Evolutionary conservation across 371 early-diverging fungal species (phyloP).

Genomic region (Apophysomyces variabilis): DNA sequence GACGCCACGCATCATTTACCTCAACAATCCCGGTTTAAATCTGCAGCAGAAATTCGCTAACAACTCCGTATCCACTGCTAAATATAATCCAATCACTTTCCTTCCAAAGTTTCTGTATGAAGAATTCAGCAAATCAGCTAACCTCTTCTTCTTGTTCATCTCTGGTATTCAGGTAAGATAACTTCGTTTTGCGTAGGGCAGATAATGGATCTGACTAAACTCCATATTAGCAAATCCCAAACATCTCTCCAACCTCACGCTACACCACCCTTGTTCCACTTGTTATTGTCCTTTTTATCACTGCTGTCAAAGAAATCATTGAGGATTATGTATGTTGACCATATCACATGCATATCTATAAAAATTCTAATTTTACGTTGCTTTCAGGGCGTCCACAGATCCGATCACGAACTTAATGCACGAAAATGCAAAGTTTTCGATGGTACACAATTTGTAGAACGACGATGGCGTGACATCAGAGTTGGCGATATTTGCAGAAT

Average conservation of each 20-base stretch:
- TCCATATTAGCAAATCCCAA: conserved; percentile 72
- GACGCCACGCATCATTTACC: conserved; percentile 75
- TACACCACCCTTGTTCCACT: conserved; percentile 95
- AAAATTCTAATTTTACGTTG: neutral
- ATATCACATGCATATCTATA: neutral
- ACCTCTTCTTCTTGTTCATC: conserved; percentile 93
- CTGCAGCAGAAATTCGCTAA: conserved; percentile 73
- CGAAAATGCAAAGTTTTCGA: conserved; percentile 71
- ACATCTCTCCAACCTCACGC: conserved; percentile 83
- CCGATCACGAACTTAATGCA: conserved; percentile 80
- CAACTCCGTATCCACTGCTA: conserved; percentile 87
- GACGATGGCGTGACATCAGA: conserved; percentile 76
- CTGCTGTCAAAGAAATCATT: conserved; percentile 95
- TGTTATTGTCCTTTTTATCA: conserved; percentile 84
- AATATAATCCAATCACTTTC: conserved; percentile 89
- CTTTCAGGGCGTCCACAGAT: conserved; percentile 61
- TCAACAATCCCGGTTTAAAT: conserved; percentile 80
- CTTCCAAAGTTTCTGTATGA: conserved; percentile 91
- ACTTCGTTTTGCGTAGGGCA: neutral
- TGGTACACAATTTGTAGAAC: conserved; percentile 66
- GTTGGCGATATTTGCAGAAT: conserved; percentile 94
- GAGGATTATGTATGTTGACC: conserved; percentile 83
- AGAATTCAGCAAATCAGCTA: conserved; percentile 95
- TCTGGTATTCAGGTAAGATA: conserved; percentile 76
- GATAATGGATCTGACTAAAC: neutral